These are phyloP conservation scores for Cucumis cinereus DNA, from an alignment of 306 rosid species.

Conservation along the genomic window DNA sequence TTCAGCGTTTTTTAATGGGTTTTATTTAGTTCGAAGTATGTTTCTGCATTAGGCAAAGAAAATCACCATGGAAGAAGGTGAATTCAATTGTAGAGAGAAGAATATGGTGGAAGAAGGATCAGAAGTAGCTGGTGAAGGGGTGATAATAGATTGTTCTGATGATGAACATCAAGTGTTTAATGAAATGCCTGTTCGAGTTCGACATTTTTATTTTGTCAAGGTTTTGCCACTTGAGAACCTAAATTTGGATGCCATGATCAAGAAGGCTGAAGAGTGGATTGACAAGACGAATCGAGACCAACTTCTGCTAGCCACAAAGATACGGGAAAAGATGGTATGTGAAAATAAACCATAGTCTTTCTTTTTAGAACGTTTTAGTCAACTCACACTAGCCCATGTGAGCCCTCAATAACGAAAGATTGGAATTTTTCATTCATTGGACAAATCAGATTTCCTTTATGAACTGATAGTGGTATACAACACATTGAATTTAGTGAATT, in stretches of 20 bases:
- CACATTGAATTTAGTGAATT: background rate
- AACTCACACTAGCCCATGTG: background rate
- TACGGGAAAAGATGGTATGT: slow-evolving; percentile 6
- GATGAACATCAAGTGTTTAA: slow-evolving; percentile 3
- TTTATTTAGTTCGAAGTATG: background rate
- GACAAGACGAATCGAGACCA: background rate
- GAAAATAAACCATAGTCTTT: background rate
- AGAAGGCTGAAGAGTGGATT: slow-evolving; percentile 5
- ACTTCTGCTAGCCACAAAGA: background rate
- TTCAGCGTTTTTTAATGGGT: background rate
- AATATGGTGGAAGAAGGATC: background rate
- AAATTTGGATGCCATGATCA: background rate
- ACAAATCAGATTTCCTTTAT: background rate
- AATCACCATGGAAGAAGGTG: slow-evolving; percentile 2
- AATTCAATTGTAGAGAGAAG: background rate
- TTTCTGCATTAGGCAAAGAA: background rate
- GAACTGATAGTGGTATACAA: background rate
- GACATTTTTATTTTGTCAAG: slow-evolving; percentile 10
- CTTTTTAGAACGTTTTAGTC: background rate
- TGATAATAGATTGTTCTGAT: background rate
- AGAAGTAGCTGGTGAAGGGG: background rate
- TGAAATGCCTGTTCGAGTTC: background rate
- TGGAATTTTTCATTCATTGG: background rate
- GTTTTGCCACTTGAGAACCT: slow-evolving; percentile 1
- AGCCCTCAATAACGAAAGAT: background rate